These are phyloP conservation scores for Zoysia japonica DNA, from an alignment of 176 grass and related monocot species.

Conservation along the genomic window DNA sequence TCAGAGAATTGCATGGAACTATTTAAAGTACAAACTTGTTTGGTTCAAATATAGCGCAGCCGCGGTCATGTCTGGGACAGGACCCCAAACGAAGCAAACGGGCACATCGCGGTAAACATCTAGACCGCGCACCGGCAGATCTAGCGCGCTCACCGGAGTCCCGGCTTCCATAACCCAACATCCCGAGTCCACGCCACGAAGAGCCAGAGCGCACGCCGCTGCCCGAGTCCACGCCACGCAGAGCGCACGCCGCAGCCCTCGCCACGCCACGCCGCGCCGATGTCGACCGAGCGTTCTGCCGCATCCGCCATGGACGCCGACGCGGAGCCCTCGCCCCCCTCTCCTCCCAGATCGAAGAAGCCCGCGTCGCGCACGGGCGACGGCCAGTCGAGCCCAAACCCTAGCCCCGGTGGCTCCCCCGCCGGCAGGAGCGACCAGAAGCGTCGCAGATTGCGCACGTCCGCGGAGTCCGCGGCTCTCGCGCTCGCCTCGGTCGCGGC, in stretches of 20 bases:
- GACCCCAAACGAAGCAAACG: slow-evolving; percentile 2
- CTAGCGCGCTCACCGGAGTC: background rate
- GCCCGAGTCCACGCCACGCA: background rate
- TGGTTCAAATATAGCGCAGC: slow-evolving; percentile 1
- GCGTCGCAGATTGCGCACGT: slow-evolving; percentile 31
- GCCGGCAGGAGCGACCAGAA: slow-evolving; percentile 31
- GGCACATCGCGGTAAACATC: background rate
- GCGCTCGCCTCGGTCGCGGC: slow-evolving; percentile 24
- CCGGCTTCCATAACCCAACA: background rate
- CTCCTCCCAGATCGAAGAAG: slow-evolving; percentile 32
- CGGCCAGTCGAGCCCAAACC: slow-evolving; percentile 36
- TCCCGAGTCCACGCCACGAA: background rate
- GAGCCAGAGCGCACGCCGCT: too few species aligned
- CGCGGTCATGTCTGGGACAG: background rate
- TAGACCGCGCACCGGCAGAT: slow-evolving; percentile 6
- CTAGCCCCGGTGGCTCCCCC: slow-evolving; percentile 34
- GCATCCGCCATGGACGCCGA: slow-evolving; percentile 43
- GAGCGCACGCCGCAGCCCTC: background rate
- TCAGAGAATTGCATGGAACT: too few species aligned
- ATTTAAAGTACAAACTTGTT: background rate
- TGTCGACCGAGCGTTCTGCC: slow-evolving; percentile 31
- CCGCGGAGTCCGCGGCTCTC: slow-evolving; percentile 38
- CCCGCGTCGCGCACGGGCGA: slow-evolving; percentile 22
- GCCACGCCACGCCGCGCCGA: slow-evolving; percentile 9
- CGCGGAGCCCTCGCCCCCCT: background rate